Evolutionary conservation across 768 basidiomycete genomes (phyloP), one percentile per base, ranked within the genome.

Genomic region (Xanthoconium stramineum): DNA sequence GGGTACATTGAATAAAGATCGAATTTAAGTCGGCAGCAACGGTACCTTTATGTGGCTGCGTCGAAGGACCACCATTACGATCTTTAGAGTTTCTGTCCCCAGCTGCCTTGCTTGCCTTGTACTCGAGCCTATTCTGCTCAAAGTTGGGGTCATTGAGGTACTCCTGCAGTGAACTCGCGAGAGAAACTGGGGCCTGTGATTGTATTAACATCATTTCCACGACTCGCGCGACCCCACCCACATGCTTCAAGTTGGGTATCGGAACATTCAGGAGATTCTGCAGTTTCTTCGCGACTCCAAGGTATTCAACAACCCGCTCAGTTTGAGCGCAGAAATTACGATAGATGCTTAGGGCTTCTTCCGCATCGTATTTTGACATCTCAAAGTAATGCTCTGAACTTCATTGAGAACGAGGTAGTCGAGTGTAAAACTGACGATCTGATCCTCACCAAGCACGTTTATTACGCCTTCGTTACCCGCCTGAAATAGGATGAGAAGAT

Each of bases 141-240:
- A 99, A 99, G 66, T 94, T 94, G 24, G 95, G 91, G 72, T 99
- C 97, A 54, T 92, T 86, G 49, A 99, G 79, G 69, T 98, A 99
- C 66, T 98, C 96, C 69, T 98, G 90, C 32, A 99, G 80, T 19
- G 97, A 85, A 36, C 87, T 86, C 7, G 91, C 96, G n/a, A 99
- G 78, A 0, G 92, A 94, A 12, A 97, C 89, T 6, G 97, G 97
- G 0, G 97, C 94, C 94, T 95, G 53, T 17, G 11, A 44, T 29
- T 36, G n/a, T 20, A 28, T 57, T 1, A 61, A n/a, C 7, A 54
- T 30, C 14, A 29, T 30, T 52, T 37, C 50, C 37, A 17, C 24
- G 24, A 40, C n/a, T 4, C 39, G 53, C 17, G 38, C 13, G 44
- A 32, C 2, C 44, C 44, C 11, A 76, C 84, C 51, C 62, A 87